Conservation (phyloP, 73 alveolate genomes). For the Symbiodinium natans region DNA sequence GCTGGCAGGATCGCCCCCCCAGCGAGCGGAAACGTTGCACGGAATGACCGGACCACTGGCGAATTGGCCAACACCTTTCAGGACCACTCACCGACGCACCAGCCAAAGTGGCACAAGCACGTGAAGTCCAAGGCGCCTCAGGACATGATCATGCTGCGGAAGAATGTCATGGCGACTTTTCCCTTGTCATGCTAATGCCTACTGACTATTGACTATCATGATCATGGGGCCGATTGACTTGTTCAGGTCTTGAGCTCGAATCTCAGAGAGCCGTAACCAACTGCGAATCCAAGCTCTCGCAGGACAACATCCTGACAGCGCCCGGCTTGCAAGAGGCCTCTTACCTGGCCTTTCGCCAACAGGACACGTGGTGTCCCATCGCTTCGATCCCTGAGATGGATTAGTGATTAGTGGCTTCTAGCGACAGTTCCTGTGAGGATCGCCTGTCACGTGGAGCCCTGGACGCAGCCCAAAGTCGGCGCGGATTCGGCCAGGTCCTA, state of each 20-base stretch:
- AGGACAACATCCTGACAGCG: not conserved
- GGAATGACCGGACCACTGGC: too few species aligned
- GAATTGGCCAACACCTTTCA: not conserved
- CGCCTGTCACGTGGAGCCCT: constrained; percentile 54
- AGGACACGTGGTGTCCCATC: not conserved
- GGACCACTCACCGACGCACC: constrained; percentile 47
- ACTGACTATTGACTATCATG: too few species aligned
- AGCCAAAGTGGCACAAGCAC: constrained; percentile 82
- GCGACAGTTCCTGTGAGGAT: too few species aligned
- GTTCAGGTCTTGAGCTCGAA: too few species aligned
- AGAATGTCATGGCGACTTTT: not conserved
- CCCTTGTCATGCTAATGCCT: too few species aligned
- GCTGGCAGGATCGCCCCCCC: not conserved
- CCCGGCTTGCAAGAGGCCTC: constrained; percentile 38
- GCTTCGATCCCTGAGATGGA: too few species aligned
- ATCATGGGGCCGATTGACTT: too few species aligned
- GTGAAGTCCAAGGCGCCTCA: constrained; percentile 21
- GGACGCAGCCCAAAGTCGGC: constrained; percentile 83
- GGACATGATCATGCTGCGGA: not conserved
- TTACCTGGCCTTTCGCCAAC: constrained; percentile 16
- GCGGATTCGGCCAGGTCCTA: constrained; percentile 49
- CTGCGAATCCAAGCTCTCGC: too few species aligned
- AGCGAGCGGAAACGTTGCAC: not conserved
- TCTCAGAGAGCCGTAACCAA: too few species aligned
- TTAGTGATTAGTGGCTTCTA: too few species aligned